Percentiles rank a stretch among this genome's conserved stretches.
phyloP scores from a whole-genome alignment of 345 rosid species.

The Tarenaya hassleriana region DNA sequence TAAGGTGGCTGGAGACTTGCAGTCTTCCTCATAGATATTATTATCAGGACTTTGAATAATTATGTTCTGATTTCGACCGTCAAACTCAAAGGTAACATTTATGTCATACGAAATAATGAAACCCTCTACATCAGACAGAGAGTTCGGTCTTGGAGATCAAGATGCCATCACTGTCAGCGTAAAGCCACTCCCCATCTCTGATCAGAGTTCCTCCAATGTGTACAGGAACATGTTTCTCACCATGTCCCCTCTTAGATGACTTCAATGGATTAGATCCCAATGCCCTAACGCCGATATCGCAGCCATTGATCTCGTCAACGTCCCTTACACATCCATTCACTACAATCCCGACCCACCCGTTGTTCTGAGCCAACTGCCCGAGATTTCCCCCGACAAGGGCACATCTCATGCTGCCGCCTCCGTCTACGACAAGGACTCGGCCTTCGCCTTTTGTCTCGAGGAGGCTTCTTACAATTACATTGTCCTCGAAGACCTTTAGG shows the following conservation, averaged over 20 bases:
- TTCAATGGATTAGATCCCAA: slow-evolving; percentile 74
- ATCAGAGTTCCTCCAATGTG: slow-evolving; percentile 54
- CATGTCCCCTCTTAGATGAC: slow-evolving; percentile 66
- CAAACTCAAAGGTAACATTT: too few relatives aligned
- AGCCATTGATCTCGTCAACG: slow-evolving; percentile 72
- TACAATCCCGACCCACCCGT: slow-evolving; percentile 78
- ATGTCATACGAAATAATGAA: too few relatives aligned
- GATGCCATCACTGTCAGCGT: slow-evolving; percentile 79
- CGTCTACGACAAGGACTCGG: slow-evolving; percentile 69
- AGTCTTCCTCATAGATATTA: too few relatives aligned
- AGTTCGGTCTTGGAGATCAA: slow-evolving; percentile 59
- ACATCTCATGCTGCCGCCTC: slow-evolving; percentile 86
- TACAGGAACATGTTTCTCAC: slow-evolving; percentile 59
- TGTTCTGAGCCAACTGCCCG: slow-evolving; percentile 64
- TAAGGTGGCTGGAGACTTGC: too few relatives aligned
- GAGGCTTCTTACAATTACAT: slow-evolving; percentile 62
- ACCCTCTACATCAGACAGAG: slow-evolving; percentile 31
- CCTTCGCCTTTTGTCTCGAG: slow-evolving; percentile 79
- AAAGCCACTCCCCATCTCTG: slow-evolving; percentile 81
- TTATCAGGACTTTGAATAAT: too few relatives aligned
- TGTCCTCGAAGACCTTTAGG: slow-evolving; percentile 81
- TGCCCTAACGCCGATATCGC: slow-evolving; percentile 74
- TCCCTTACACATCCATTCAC: slow-evolving; percentile 82
- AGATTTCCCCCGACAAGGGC: slow-evolving; percentile 79
- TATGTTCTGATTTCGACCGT: too few relatives aligned